Percentiles rank a stretch among this genome's conserved stretches.
These are phyloP conservation scores for Wickerhamiella parazyma DNA, from an alignment of 805 yeast species.

Conservation along the genomic window DNA sequence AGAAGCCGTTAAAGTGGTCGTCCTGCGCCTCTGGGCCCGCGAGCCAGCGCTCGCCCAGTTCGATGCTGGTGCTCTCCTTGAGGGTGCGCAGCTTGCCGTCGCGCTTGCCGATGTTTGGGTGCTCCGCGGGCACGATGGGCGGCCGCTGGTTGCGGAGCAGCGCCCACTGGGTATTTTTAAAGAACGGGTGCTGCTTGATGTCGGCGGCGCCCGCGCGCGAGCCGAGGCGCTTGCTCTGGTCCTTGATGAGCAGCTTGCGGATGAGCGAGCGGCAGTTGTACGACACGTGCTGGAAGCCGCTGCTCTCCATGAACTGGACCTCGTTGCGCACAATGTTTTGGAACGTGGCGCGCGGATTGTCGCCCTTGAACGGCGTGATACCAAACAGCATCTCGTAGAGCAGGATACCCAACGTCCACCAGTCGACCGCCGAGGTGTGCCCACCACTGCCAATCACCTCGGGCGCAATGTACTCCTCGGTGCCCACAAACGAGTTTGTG, in stretches of 20 bases:
- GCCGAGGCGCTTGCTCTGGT: constrained; percentile 79
- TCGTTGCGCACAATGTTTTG: constrained; percentile 76
- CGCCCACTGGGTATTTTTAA: constrained; percentile 92
- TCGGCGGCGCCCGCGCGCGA: constrained; percentile 92
- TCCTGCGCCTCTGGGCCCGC: constrained; percentile 13
- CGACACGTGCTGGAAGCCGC: constrained; percentile 41
- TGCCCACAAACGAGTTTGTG: constrained; percentile 96
- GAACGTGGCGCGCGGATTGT: constrained; percentile 77
- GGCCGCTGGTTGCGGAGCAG: constrained; percentile 82
- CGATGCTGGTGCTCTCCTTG: constrained; percentile 18
- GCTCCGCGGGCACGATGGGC: constrained; percentile 81
- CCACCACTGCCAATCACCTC: constrained; percentile 96
- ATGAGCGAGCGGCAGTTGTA: constrained; percentile 68
- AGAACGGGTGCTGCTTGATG: constrained; percentile 78
- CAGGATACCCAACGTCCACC: constrained; percentile 98
- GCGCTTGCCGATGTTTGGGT: neutral
- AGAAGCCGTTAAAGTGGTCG: constrained; percentile 19
- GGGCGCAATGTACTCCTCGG: constrained; percentile 97
- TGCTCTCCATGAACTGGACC: constrained; percentile 57
- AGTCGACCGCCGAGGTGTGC: constrained; percentile 94
- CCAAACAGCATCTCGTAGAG: constrained; percentile 92
- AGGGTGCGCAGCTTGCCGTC: constrained; percentile 6
- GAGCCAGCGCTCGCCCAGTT: constrained; percentile 20
- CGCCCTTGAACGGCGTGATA: constrained; percentile 91
- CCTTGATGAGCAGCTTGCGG: constrained; percentile 71